Conservation (phyloP, 495 filamentous ascomycete genomes). For the Schizothecium vesticola region DNA sequence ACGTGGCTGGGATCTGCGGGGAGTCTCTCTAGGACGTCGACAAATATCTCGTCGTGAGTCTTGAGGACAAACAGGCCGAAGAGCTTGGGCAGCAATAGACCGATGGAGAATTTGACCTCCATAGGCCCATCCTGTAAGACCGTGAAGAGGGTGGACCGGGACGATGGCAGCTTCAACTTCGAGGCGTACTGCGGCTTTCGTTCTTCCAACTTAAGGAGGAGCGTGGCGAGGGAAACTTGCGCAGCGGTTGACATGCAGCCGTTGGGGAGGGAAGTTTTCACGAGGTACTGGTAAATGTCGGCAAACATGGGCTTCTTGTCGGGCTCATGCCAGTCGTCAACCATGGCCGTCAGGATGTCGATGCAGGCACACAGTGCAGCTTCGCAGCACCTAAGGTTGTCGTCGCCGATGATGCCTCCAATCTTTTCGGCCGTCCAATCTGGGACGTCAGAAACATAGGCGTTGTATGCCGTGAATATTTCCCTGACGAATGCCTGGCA, state of each 20-base stretch:
- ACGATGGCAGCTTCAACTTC: slow-evolving; percentile 53
- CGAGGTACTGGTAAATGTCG: slow-evolving; percentile 77
- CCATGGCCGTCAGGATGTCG: slow-evolving; percentile 62
- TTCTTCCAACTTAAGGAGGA: slow-evolving; percentile 64
- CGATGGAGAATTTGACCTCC: slow-evolving; percentile 69
- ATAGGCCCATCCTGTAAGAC: slow-evolving; percentile 63
- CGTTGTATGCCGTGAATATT: slow-evolving; percentile 37
- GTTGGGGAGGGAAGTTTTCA: slow-evolving; percentile 56
- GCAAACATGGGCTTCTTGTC: slow-evolving; percentile 45
- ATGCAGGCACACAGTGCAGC: slow-evolving; percentile 64
- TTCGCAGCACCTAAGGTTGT: slow-evolving; percentile 71
- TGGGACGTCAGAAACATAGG: slow-evolving; percentile 27
- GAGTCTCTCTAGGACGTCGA: slow-evolving; percentile 68
- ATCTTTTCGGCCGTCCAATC: slow-evolving; percentile 41
- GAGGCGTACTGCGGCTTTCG: slow-evolving; percentile 58
- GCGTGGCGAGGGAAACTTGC: slow-evolving; percentile 57
- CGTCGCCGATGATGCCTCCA: slow-evolving; percentile 55
- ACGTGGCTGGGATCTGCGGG: slow-evolving; percentile 62
- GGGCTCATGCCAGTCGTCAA: slow-evolving; percentile 53
- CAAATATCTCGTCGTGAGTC: slow-evolving; percentile 73
- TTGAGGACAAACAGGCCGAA: slow-evolving; percentile 75
- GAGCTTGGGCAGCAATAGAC: slow-evolving; percentile 60
- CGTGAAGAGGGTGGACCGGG: slow-evolving; percentile 67
- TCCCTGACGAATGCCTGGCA: slow-evolving; percentile 49
- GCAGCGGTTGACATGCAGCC: slow-evolving; percentile 60